Conservation (phyloP, 2,329 filamentous ascomycete species). For the Plenodomus tracheiphilus region DNA sequence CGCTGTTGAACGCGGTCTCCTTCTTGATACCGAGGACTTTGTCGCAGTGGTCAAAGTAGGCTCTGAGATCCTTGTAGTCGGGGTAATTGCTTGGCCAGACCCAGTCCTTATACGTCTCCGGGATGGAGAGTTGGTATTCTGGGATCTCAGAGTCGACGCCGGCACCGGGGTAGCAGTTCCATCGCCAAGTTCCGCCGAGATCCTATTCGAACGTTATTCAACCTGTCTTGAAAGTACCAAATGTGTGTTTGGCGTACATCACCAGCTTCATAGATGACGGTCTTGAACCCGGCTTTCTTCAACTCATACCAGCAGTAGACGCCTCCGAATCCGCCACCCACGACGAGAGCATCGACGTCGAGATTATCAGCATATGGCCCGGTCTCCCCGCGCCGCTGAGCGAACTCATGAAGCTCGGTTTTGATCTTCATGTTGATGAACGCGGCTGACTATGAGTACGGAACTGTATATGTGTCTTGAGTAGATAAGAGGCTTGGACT, state of each 20-base stretch:
- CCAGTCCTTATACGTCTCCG: slow-evolving; percentile 23
- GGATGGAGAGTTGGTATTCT: slow-evolving; percentile 27
- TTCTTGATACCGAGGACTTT: slow-evolving; percentile 23
- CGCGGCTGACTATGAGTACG: neutral
- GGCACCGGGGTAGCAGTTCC: slow-evolving; percentile 35
- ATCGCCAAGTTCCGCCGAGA: slow-evolving; percentile 30
- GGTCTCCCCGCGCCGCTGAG: neutral
- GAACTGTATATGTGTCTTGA: neutral
- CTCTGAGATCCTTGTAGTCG: slow-evolving; percentile 17
- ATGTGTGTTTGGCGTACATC: too few species aligned
- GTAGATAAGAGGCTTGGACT: neutral
- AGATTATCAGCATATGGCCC: slow-evolving; percentile 34
- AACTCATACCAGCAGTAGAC: slow-evolving; percentile 29
- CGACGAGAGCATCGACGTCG: slow-evolving; percentile 20
- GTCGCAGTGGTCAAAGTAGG: slow-evolving; percentile 24
- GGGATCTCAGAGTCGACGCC: slow-evolving; percentile 27
- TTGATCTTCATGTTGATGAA: slow-evolving; percentile 3
- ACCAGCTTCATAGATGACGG: neutral
- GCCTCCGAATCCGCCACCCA: slow-evolving; percentile 42
- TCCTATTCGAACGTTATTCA: too few species aligned
- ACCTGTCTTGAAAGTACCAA: too few species aligned
- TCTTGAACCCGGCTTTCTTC: slow-evolving; percentile 9
- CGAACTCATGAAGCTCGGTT: slow-evolving; percentile 3
- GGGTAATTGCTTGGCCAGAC: slow-evolving; percentile 24
- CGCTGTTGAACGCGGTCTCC: slow-evolving; percentile 46